Conservation (phyloP, 768 basidiomycete species). For the Mycena galopus region DNA sequence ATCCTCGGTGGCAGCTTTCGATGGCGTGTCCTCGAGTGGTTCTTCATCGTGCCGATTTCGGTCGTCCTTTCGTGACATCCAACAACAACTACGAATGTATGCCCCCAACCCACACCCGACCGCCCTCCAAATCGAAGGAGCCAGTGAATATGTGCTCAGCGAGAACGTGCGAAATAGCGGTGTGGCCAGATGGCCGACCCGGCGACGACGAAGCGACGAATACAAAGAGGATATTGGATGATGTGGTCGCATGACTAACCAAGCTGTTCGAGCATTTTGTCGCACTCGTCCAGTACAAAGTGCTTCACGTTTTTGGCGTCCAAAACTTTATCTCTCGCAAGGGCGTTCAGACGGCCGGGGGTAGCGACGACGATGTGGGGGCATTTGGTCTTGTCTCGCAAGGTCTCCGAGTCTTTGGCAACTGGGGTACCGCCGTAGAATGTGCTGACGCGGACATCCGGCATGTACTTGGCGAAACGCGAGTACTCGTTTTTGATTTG, state of each 20-base stretch:
- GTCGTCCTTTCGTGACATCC: conserved; percentile 23
- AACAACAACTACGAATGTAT: conserved; percentile 25
- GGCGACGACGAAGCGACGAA: conserved; percentile 54
- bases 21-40: conserved; percentile 49
- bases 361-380: conserved; percentile 99
- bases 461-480: conserved; percentile 99
- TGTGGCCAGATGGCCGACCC: conserved; percentile 56
- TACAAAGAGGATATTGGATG: conserved; percentile 64
- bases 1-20: conserved; percentile 54
- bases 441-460: conserved; percentile 95
- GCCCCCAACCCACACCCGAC: conserved; percentile 49
- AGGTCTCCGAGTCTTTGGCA: conserved; percentile 91
- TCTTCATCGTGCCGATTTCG: conserved; percentile 44
- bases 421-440: conserved; percentile 98
- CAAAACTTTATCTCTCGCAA: conserved; percentile 94
- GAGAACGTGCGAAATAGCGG: conserved; percentile 55
- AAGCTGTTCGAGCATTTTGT: conserved; percentile 99
- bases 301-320: conserved; percentile 98
- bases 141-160: conserved; percentile 52
- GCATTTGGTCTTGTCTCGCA: conserved; percentile 97
- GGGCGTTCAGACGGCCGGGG: conserved; percentile 96
- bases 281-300: conserved; percentile 99
- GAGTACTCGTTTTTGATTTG: conserved; percentile 99
- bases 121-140: conserved; percentile 54
- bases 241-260: conserved; percentile 93